Evolutionary conservation across 2,329 filamentous ascomycete genomes (phyloP), one percentile per base, ranked within the genome.

Genomic region (Aspergillus quadrilineatus): DNA sequence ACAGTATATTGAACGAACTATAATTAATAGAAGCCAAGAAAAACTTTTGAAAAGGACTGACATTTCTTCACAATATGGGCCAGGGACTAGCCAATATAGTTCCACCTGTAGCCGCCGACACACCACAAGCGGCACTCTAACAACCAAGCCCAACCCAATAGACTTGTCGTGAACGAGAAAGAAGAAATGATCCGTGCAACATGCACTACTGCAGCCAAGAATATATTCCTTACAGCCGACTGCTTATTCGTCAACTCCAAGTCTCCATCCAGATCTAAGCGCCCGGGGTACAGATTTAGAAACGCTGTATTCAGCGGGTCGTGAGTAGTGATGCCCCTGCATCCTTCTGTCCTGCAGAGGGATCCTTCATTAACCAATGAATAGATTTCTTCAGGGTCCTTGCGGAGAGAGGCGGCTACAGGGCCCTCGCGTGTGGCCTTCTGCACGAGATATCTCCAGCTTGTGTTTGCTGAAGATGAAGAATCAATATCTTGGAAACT

Each of bases 261-360:
- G 37, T 30, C 44, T 29, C 39, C 44, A 26, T 43, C 34, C 15
- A 47, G 49, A 42, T 57, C 41, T 50, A 57, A 53, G 55, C 55
- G 55, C 55, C 55, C 30, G 10, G 37, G 22, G 26, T 41, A 57
- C 50, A 50, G 49, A 39, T 45, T 53, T 57, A 57, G 55, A 57
- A 57, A 50, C 50, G 12, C n/a, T 7, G 39, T 22, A 44, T 53
- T 45, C 55, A 57, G 36, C 7, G 6, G 17, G 39, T 15, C 17
- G 17, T 42, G n/a, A 42, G 39, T 14, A 7, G n/a, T 42, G 39
- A 42, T 37, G 10, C 34, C 34, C 34, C 34, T 37, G 34, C 10
- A 9, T 37, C 10, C 14, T 14, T 12, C 10, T 14, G 10, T 14
- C 10, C 10, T 42, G 17, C 39, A 42, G 39, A 7, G 8, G 6